phyloP scores from a whole-genome alignment of 177 flowering plant species.

The Tripterygium wilfordii region DNA sequence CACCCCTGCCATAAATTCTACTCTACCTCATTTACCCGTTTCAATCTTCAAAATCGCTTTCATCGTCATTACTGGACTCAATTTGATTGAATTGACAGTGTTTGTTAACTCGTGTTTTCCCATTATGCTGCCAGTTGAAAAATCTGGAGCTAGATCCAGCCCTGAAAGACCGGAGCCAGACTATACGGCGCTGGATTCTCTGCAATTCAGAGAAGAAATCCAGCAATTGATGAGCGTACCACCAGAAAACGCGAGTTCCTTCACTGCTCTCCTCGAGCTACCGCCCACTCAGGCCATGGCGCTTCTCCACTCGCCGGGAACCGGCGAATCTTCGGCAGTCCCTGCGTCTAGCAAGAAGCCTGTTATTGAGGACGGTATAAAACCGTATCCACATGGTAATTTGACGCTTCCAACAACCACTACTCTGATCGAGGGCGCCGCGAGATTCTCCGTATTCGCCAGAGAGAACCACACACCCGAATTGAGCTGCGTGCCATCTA shows the following conservation, averaged over 20 bases:
- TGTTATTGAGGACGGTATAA: no score
- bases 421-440: slow-evolving; percentile 43
- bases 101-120: neutral
- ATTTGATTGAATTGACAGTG: slow-evolving; percentile 2
- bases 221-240: slow-evolving; percentile 33
- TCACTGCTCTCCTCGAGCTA: slow-evolving; percentile 84
- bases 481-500: slow-evolving; percentile 30
- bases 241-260: slow-evolving; percentile 51
- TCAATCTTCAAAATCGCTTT: no score
- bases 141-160: slow-evolving; percentile 15
- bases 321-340: slow-evolving; percentile 11
- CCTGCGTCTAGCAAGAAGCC: no score
- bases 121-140: slow-evolving; percentile 18
- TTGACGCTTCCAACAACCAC: slow-evolving; percentile 37
- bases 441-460: slow-evolving; percentile 44
- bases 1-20: no score
- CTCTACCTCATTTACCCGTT: no score
- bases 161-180: neutral
- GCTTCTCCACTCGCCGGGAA: slow-evolving; percentile 49
- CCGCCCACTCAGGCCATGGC: slow-evolving; percentile 68
- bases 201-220: slow-evolving; percentile 42
- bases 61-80: no score
- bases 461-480: slow-evolving; percentile 22
- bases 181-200: slow-evolving; percentile 12
- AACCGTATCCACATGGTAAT: slow-evolving; percentile 11